A percentile compares a stretch with the other conserved stretches of the same genome.
phyloP scores from a whole-genome alignment of 164 flowering plant genomes.

The Magnolia kwangsiensis region DNA sequence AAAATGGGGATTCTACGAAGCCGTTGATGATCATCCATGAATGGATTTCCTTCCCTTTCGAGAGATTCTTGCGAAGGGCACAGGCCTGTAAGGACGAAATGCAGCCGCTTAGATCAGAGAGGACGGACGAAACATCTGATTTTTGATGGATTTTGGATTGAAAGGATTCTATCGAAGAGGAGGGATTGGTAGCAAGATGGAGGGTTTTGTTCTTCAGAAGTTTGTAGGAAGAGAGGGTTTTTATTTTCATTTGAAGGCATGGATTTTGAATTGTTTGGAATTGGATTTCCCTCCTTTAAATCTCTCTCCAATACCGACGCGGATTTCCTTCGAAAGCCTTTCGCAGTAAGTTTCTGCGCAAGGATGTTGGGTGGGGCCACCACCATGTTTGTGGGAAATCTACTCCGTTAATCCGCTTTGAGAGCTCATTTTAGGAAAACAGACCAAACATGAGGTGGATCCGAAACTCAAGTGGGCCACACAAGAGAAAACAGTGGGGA shows the following conservation, averaged over 20 bases:
- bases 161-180: neutral
- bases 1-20: slow-evolving; percentile 34
- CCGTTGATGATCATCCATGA: slow-evolving; percentile 40
- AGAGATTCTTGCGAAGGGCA: slow-evolving; percentile 38
- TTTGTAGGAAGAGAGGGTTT: neutral
- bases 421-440: no score
- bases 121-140: neutral
- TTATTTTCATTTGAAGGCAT: slow-evolving; percentile 7
- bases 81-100: slow-evolving; percentile 51
- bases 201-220: slow-evolving; percentile 2
- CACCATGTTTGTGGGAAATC: no score
- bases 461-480: no score
- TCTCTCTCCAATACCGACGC: no score
- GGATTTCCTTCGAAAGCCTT: no score
- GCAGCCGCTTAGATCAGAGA: slow-evolving; percentile 20
- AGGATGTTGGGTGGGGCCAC: no score
- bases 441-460: no score
- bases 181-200: slow-evolving; percentile 7
- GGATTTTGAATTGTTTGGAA: no score
- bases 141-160: neutral
- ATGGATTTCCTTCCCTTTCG: slow-evolving; percentile 50
- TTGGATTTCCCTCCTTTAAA: no score
- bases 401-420: no score
- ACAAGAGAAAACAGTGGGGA: no score
- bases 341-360: no score